Evolutionary conservation across 441 rosid genomes (phyloP).

Genomic region (Populus tomentosa): DNA sequence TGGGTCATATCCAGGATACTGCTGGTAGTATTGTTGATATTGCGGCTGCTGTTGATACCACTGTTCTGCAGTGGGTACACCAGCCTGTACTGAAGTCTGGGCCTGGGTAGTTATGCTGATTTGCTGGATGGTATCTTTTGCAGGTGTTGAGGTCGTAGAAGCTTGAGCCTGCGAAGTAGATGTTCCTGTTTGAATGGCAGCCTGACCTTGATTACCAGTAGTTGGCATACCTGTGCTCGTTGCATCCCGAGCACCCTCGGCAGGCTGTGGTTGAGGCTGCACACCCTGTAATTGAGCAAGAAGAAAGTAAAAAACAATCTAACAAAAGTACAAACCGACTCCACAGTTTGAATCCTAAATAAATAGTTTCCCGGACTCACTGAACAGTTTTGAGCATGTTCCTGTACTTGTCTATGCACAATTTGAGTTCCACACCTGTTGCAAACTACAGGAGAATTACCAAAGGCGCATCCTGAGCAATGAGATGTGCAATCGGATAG

Average conservation of each 20-base stretch:
- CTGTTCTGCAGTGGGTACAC: constrained; percentile 45
- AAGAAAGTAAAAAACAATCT: background rate
- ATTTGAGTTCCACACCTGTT: constrained; percentile 60
- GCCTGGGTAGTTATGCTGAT: constrained; percentile 30
- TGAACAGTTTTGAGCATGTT: constrained; percentile 72
- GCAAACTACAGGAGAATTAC: constrained; percentile 70
- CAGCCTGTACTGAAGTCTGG: constrained; percentile 37
- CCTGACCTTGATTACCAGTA: constrained; percentile 34
- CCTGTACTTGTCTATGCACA: constrained; percentile 71
- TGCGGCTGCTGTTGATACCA: constrained; percentile 72
- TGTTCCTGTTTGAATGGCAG: constrained; percentile 28
- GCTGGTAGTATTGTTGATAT: constrained; percentile 69
- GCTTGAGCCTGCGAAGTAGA: constrained; percentile 38
- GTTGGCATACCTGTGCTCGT: constrained; percentile 26
- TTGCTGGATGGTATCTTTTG: constrained; percentile 34
- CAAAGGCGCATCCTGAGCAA: constrained; percentile 70
- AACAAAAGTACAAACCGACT: background rate
- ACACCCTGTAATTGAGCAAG: constrained; percentile 42
- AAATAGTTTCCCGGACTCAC: constrained; percentile 41
- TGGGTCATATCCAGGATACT: constrained; percentile 48
- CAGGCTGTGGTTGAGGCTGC: constrained; percentile 44
- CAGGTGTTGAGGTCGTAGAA: constrained; percentile 31
- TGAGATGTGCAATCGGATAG: constrained; percentile 63
- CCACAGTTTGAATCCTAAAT: background rate
- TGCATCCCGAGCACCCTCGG: constrained; percentile 40